Evolutionary conservation across 2,329 filamentous ascomycete species (phyloP).

Genomic region (Fusarium begoniae): DNA sequence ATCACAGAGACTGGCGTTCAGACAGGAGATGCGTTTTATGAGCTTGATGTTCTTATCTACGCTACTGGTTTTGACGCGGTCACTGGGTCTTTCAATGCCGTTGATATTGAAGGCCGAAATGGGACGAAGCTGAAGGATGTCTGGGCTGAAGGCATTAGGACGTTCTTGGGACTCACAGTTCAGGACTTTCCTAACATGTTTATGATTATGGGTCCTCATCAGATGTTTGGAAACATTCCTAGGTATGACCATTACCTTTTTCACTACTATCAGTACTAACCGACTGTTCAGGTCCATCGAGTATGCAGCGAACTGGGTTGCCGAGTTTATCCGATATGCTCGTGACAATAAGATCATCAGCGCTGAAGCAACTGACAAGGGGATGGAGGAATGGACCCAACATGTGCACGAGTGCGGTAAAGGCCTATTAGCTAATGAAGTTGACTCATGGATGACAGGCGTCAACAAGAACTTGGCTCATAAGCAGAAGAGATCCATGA

Average conservation of each 20-base stretch:
- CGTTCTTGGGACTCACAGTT: constrained; percentile 54
- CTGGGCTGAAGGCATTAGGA: constrained; percentile 49
- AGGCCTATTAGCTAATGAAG: constrained; percentile 50
- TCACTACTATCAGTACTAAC: neutral
- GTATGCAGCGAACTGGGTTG: constrained; percentile 52
- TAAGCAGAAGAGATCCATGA: constrained; percentile 57
- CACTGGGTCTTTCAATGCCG: constrained; percentile 44
- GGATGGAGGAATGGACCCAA: constrained; percentile 54
- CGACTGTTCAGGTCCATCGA: constrained; percentile 45
- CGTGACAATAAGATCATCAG: constrained; percentile 46
- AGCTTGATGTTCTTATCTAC: constrained; percentile 36
- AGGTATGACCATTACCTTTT: constrained; percentile 19
- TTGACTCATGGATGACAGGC: constrained; percentile 64
- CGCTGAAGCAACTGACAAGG: constrained; percentile 52
- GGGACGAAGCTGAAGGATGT: constrained; percentile 47
- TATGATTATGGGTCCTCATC: constrained; percentile 55
- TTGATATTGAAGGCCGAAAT: constrained; percentile 59
- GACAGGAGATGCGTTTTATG: constrained; percentile 9
- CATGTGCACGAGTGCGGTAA: constrained; percentile 58
- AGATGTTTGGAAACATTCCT: constrained; percentile 55
- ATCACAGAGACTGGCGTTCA: constrained; percentile 30
- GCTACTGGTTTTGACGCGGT: constrained; percentile 38
- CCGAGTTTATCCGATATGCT: constrained; percentile 47
- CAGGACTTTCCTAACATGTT: constrained; percentile 59
- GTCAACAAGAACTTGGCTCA: constrained; percentile 60